Conservation (phyloP, 2,329 filamentous ascomycete genomes). For the Microsporum canis region DNA sequence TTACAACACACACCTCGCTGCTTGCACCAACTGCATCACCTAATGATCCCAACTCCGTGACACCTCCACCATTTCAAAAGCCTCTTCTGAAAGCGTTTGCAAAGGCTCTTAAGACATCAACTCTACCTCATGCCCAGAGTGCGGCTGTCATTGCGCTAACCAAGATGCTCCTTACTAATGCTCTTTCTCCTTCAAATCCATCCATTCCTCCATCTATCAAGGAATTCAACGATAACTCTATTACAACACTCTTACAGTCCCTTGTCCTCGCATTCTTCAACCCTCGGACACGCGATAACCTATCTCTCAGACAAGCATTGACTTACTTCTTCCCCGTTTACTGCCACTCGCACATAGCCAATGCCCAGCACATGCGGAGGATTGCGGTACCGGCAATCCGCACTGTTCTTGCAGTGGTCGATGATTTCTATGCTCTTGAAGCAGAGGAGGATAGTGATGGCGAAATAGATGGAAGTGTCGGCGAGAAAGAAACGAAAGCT, state of each 20-base stretch:
- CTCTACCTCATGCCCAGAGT: slow-evolving; percentile 63
- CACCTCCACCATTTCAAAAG: slow-evolving; percentile 40
- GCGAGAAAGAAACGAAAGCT: slow-evolving; percentile 42
- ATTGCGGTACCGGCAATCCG: slow-evolving; percentile 66
- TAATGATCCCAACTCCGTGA: slow-evolving; percentile 40
- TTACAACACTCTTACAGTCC: slow-evolving; percentile 66
- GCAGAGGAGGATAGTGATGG: slow-evolving; percentile 63
- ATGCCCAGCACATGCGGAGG: slow-evolving; percentile 67
- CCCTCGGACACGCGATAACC: slow-evolving; percentile 66
- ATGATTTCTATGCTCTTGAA: slow-evolving; percentile 58
- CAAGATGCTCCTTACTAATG: slow-evolving; percentile 69
- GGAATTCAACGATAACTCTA: slow-evolving; percentile 44
- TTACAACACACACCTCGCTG: slow-evolving; percentile 76
- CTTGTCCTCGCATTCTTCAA: slow-evolving; percentile 84
- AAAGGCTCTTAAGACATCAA: slow-evolving; percentile 62
- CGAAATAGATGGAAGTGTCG: slow-evolving; percentile 66
- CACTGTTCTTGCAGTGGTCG: slow-evolving; percentile 48
- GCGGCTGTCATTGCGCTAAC: slow-evolving; percentile 70
- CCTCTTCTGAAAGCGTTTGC: slow-evolving; percentile 75
- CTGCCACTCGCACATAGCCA: slow-evolving; percentile 71
- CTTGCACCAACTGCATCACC: slow-evolving; percentile 45
- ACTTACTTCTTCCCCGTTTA: slow-evolving; percentile 94
- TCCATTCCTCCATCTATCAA: slow-evolving; percentile 42
- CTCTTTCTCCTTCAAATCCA: not conserved
- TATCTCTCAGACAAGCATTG: slow-evolving; percentile 71